Conservation (phyloP, 305 asterid genomes). For the Solanum aculeatissimum region DNA sequence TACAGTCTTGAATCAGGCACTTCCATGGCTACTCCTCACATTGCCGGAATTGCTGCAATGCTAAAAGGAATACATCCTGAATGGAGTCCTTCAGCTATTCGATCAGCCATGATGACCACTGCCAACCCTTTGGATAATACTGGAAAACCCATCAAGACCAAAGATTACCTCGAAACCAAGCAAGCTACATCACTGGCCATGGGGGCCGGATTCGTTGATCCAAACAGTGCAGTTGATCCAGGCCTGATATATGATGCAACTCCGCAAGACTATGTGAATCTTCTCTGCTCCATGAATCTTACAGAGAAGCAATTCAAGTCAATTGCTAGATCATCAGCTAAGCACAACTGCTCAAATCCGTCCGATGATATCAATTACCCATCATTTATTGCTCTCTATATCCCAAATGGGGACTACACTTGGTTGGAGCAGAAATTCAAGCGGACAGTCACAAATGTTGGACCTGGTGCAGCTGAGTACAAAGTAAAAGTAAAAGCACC, state of each 20-base stretch:
- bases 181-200: slow-evolving; percentile 7
- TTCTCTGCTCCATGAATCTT: background rate
- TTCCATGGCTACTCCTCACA: slow-evolving; percentile 10
- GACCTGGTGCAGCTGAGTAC: background rate
- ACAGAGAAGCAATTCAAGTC: background rate
- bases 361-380: background rate
- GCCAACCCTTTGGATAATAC: background rate
- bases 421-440: background rate
- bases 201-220: slow-evolving; percentile 2
- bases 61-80: slow-evolving; percentile 4
- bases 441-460: slow-evolving; percentile 12
- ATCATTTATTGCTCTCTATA: slow-evolving; percentile 3
- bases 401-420: background rate
- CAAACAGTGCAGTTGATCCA: slow-evolving; percentile 10
- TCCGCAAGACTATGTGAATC: slow-evolving; percentile 4
- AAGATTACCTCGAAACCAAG: background rate
- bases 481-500: background rate
- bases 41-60: slow-evolving; percentile 2
- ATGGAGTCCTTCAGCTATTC: slow-evolving; percentile 12
- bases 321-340: slow-evolving; percentile 4
- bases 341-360: background rate
- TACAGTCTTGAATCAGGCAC: background rate
- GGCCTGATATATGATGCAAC: slow-evolving; percentile 6
- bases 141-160: background rate
- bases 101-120: slow-evolving; percentile 7